Evolutionary conservation across 108 stramenopile species (phyloP).

Genomic region (Cyclostephanos tholiformis): DNA sequence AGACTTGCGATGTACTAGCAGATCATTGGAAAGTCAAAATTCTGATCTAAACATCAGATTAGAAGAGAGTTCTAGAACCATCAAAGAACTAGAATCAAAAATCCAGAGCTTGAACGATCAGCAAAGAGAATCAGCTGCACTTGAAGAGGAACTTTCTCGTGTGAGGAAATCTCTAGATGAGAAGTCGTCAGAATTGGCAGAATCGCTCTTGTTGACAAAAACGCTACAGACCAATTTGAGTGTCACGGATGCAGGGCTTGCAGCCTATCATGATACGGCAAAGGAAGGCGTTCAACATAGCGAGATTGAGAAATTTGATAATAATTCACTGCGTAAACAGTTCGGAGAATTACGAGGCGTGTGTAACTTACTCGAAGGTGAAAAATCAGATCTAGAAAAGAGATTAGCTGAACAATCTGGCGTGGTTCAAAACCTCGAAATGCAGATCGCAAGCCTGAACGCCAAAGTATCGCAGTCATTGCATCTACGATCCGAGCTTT

Average conservation of each 20-base stretch:
- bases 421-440: constrained; percentile 13
- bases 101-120: constrained; percentile 22
- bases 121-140: constrained; percentile 9
- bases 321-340: constrained; percentile 20
- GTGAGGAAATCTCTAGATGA: constrained; percentile 23
- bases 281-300: neutral
- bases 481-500: constrained; percentile 24
- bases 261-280: constrained; percentile 1
- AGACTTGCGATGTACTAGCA: constrained; percentile 11
- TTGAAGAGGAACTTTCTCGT: constrained; percentile 16
- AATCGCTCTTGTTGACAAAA: neutral
- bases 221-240: constrained; percentile 7
- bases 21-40: constrained; percentile 19
- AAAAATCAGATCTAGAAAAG: constrained; percentile 31
- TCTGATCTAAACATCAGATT: constrained; percentile 26
- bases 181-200: constrained; percentile 15
- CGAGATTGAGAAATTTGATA: constrained; percentile 30
- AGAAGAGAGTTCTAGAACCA: constrained; percentile 14
- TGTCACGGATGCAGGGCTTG: constrained; percentile 18
- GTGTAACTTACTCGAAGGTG: constrained; percentile 13
- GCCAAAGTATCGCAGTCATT: constrained; percentile 10
- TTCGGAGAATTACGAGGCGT: constrained; percentile 14
- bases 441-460: constrained; percentile 24
- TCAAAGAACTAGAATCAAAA: constrained; percentile 13
- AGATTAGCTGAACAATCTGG: constrained; percentile 19